Evolutionary conservation across 2,329 filamentous ascomycete species (phyloP).

Genomic region (Talaromyces amestolkiae): DNA sequence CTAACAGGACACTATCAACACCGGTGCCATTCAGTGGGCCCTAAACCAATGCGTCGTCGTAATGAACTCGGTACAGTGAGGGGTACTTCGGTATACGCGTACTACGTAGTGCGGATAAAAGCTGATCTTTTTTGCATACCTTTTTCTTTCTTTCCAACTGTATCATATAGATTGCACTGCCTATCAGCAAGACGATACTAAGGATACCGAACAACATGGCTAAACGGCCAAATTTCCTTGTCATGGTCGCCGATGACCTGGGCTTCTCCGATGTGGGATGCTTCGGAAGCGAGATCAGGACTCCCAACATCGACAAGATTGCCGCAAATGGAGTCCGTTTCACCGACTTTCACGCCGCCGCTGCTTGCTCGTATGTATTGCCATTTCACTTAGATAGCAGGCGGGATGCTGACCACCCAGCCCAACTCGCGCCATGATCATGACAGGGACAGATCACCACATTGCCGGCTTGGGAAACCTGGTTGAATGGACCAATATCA

Average conservation of each 20-base stretch:
- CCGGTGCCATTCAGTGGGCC: not conserved
- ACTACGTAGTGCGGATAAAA: not conserved
- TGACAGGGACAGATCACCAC: slow-evolving; percentile 63
- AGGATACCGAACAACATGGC: not conserved
- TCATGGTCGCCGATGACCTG: slow-evolving; percentile 59
- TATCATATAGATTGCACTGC: not conserved
- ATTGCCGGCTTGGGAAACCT: slow-evolving; percentile 57
- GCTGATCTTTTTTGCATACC: not conserved
- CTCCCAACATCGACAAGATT: slow-evolving; percentile 57
- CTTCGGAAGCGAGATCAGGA: slow-evolving; percentile 61
- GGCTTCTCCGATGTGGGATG: slow-evolving; percentile 60
- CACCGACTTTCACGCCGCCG: slow-evolving; percentile 64
- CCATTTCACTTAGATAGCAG: not conserved
- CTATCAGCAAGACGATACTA: not conserved
- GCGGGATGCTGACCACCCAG: slow-evolving; percentile 50
- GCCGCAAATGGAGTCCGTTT: slow-evolving; percentile 54
- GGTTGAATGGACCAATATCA: slow-evolving; percentile 58
- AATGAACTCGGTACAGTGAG: not conserved
- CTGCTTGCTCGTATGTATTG: slow-evolving; percentile 25
- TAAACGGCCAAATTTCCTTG: slow-evolving; percentile 59
- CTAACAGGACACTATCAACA: not conserved
- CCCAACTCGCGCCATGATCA: slow-evolving; percentile 64
- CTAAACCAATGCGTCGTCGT: not conserved
- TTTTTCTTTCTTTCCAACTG: not conserved
- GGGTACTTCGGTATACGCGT: not conserved